A percentile compares a stretch with the other conserved stretches of the same genome.
These are phyloP conservation scores for Guyanaporus albipodus DNA, from an alignment of 768 basidiomycete species.

Conservation along the genomic window DNA sequence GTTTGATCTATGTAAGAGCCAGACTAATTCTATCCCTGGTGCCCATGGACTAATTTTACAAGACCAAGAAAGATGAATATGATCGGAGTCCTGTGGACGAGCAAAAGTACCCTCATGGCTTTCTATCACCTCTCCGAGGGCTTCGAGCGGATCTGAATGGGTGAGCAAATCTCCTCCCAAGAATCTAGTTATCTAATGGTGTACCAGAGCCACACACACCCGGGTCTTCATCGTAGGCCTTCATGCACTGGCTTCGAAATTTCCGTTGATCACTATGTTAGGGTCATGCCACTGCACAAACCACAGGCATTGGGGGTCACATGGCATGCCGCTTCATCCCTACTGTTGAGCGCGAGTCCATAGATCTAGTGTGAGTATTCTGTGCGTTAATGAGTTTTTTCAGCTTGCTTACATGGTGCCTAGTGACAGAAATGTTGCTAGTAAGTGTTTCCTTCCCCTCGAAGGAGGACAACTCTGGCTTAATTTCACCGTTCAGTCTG, in stretches of 20 bases:
- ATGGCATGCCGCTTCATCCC: constrained; percentile 3
- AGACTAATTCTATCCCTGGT: neutral
- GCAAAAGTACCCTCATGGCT: neutral
- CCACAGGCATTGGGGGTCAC: constrained; percentile 1
- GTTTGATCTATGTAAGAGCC: neutral
- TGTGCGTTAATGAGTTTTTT: neutral
- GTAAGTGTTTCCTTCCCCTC: neutral
- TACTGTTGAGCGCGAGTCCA: constrained; percentile 1
- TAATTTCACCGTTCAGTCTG: constrained; percentile 47
- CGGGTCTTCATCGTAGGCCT: neutral
- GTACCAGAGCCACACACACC: neutral
- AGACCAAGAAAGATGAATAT: neutral
- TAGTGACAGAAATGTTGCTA: neutral
- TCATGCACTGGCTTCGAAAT: too few relatives aligned
- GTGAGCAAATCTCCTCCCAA: neutral
- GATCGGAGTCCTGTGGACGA: neutral
- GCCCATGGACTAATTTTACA: neutral
- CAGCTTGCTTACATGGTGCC: neutral
- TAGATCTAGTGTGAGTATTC: constrained; percentile 1
- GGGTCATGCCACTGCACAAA: constrained; percentile 6
- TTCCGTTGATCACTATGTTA: neutral
- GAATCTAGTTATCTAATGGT: neutral
- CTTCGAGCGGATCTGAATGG: neutral
- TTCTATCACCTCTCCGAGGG: neutral
- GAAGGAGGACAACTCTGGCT: neutral